Conservation (phyloP, 345 rosid species). For the Litchi chinensis region DNA sequence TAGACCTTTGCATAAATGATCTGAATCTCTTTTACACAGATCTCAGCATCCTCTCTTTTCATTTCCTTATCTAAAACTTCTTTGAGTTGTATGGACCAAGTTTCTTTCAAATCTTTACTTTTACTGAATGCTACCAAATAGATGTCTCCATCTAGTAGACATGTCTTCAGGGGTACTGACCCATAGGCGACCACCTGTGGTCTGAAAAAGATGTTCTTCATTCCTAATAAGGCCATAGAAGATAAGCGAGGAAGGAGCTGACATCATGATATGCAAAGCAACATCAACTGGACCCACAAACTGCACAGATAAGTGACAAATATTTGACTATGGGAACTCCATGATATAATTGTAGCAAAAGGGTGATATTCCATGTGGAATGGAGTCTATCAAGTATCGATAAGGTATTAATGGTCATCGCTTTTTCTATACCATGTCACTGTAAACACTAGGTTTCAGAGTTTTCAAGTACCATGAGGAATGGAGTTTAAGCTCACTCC, state of each 20-base stretch:
- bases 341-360: not conserved
- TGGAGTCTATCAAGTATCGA: not conserved
- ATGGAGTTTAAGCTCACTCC: not conserved
- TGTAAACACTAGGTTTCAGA: not conserved
- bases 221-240: not conserved
- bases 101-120: constrained; percentile 40
- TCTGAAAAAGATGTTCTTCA: not conserved
- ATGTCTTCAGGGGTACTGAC: constrained; percentile 68
- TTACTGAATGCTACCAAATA: constrained; percentile 55
- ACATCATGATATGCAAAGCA: not conserved
- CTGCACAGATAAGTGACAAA: not conserved
- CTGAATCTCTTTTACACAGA: constrained; percentile 59
- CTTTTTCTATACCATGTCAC: not conserved
- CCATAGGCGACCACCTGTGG: constrained; percentile 59
- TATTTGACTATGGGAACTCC: not conserved
- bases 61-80: constrained; percentile 55
- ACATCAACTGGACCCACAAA: not conserved
- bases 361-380: not conserved
- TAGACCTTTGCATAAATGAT: constrained; percentile 62
- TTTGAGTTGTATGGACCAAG: constrained; percentile 54
- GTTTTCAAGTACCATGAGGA: not conserved
- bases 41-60: constrained; percentile 52
- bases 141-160: constrained; percentile 70
- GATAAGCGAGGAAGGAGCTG: not conserved
- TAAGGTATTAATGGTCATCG: not conserved